Conservation (phyloP, 495 filamentous ascomycete genomes). For the Aeminium ludgeri region DNA sequence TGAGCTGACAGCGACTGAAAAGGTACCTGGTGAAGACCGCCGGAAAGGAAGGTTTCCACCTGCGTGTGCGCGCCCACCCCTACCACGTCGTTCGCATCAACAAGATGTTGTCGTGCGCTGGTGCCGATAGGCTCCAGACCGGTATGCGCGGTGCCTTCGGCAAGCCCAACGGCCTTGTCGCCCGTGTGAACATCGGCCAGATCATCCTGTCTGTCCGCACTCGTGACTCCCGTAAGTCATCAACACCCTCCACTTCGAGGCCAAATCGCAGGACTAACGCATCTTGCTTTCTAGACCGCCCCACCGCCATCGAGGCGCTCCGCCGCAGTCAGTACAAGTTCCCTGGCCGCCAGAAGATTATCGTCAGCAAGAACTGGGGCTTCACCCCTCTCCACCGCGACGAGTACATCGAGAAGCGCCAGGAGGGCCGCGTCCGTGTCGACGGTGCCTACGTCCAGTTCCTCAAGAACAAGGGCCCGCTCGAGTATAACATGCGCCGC, state of each 20-base stretch:
- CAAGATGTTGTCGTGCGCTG: constrained; percentile 99
- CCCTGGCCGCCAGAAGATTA: constrained; percentile 99
- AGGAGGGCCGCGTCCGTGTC: constrained; percentile 72
- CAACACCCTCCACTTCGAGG: neutral
- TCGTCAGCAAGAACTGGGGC: constrained; percentile 99
- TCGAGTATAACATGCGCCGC: constrained; percentile 71
- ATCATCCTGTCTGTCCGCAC: constrained; percentile 92
- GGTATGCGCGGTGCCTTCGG: constrained; percentile 99
- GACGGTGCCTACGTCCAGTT: constrained; percentile 99
- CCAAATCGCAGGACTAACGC: constrained; percentile 18
- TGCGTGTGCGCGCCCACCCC: constrained; percentile 94
- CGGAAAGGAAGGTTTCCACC: constrained; percentile 98
- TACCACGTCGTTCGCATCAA: constrained; percentile 99
- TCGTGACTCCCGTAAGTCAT: constrained; percentile 61
- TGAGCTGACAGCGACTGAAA: neutral
- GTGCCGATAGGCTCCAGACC: constrained; percentile 98
- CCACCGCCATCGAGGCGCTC: constrained; percentile 90
- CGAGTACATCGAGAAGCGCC: constrained; percentile 85
- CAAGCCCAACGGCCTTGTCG: constrained; percentile 94
- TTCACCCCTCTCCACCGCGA: constrained; percentile 96
- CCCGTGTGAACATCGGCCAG: constrained; percentile 98
- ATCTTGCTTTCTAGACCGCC: constrained; percentile 41
- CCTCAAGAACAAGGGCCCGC: constrained; percentile 71
- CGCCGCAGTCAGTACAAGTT: constrained; percentile 99
- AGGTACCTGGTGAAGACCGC: constrained; percentile 89